Evolutionary conservation across 805 yeast genomes (phyloP), one percentile per base, ranked within the genome.

Genomic region (Vanderwaltozyma verrucispora): DNA sequence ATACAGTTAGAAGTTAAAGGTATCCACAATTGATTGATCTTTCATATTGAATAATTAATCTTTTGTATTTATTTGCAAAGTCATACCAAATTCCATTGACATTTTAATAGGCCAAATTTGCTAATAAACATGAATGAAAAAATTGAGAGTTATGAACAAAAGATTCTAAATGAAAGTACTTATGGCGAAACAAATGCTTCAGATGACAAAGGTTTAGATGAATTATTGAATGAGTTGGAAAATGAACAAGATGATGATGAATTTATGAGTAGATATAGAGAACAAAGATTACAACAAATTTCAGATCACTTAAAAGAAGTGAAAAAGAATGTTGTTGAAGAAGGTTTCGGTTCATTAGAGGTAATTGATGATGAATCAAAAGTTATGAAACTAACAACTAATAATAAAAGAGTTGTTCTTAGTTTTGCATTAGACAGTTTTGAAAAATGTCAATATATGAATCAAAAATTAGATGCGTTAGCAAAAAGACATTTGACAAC

Each of bases 381-480:
- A 33, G 59, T 81, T 20, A 68, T 83, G 62, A 67, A 69, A 32
- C 49, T 61, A 2, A 74, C 80, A 1, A 59, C 77, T 6, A 51
- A 56, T 0, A 50, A 63, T 2, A 65, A 63, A 18, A 46, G 52
- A 10, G 65, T 68, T 2, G 67, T 82, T 4, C 68, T 83, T 4
- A 83, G 80, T 47, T 80, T 84, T 50, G 75, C 67, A 50, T 76
- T 78, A 42, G 74, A 74, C 8, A 59, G 63, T 20, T 84, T 85
- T 49, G 50, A 55, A 24, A 72, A 79, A 43, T 84, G 95, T 59
- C 52, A 60, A 32, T 56, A 66, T 16, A 74, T 84, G 80, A 72
- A 77, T 42, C 53, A 63, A 4, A 65, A 67, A 42, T 47, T 70
- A 21, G 40, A 46, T 21, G 44, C 34, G 35, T 49, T 84, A 7